phyloP scores from a whole-genome alignment of 768 basidiomycete species.

The Trametopsis cervina region DNA sequence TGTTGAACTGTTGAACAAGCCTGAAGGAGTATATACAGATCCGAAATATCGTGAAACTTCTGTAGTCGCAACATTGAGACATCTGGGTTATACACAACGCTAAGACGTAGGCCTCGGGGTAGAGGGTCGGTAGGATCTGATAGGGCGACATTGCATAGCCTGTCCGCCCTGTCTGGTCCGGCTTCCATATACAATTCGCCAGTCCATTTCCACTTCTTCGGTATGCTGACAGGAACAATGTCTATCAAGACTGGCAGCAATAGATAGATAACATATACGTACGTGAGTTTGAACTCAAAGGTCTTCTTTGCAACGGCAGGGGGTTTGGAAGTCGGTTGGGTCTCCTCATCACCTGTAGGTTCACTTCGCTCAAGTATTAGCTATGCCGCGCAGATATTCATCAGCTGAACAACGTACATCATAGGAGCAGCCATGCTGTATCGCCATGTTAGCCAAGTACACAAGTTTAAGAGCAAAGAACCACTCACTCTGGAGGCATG shows the following conservation, averaged over 20 bases:
- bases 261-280: slow-evolving; percentile 6
- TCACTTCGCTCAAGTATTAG: background rate
- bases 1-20: slow-evolving; percentile 48
- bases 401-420: slow-evolving; percentile 12
- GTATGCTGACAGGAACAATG: slow-evolving; percentile 32
- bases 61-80: slow-evolving; percentile 36
- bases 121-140: slow-evolving; percentile 36
- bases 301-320: slow-evolving; percentile 1
- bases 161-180: slow-evolving; percentile 30
- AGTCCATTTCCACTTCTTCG: slow-evolving; percentile 60
- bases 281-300: background rate
- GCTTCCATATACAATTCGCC: slow-evolving; percentile 44
- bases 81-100: slow-evolving; percentile 34
- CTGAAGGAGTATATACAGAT: slow-evolving; percentile 39
- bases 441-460: slow-evolving; percentile 5
- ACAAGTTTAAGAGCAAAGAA: background rate
- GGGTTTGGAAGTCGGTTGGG: slow-evolving; percentile 1
- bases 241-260: background rate
- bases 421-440: slow-evolving; percentile 21
- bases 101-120: slow-evolving; percentile 40
- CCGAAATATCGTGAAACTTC: slow-evolving; percentile 41
- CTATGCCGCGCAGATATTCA: background rate
- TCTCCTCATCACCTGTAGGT: slow-evolving; percentile 1
- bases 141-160: slow-evolving; percentile 43
- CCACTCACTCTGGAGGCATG: slow-evolving; percentile 35